phyloP scores from a whole-genome alignment of 768 basidiomycete genomes.

The Psilocybe azurescens region DNA sequence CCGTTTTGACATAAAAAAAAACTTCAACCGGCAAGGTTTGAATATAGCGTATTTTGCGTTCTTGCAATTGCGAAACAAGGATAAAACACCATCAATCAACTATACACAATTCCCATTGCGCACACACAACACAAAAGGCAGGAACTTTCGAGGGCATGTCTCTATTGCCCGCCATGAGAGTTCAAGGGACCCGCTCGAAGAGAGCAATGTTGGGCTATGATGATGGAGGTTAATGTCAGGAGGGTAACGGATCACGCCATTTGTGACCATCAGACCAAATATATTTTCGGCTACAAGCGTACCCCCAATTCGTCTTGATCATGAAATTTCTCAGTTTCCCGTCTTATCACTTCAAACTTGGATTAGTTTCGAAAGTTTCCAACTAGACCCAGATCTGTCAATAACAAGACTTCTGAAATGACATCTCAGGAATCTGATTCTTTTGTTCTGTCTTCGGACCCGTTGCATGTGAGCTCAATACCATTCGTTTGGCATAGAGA shows the following conservation, averaged over 20 bases:
- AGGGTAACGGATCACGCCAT: slow-evolving; percentile 10
- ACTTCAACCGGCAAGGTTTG: background rate
- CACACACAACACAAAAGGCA: background rate
- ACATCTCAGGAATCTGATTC: slow-evolving; percentile 41
- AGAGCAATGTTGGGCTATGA: background rate
- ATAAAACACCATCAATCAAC: no score
- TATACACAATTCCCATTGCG: no score
- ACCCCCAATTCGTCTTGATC: slow-evolving; percentile 11
- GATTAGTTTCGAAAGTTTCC: background rate
- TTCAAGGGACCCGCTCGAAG: no score
- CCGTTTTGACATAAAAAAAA: background rate
- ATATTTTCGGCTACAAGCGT: slow-evolving; percentile 2
- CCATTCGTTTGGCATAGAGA: background rate
- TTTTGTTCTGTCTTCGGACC: slow-evolving; percentile 65
- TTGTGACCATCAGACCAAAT: slow-evolving; percentile 3
- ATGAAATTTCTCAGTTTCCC: slow-evolving; percentile 8
- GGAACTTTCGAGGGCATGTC: background rate
- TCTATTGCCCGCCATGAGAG: no score
- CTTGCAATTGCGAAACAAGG: no score
- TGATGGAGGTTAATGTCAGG: background rate
- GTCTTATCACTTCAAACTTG: background rate
- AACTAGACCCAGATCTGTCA: background rate
- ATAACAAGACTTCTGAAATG: slow-evolving; percentile 19
- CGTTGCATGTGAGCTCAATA: slow-evolving; percentile 56
- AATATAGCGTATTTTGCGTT: background rate